Conservation (phyloP, 2,329 filamentous ascomycete genomes). For the Aspergillus phoenicis region DNA sequence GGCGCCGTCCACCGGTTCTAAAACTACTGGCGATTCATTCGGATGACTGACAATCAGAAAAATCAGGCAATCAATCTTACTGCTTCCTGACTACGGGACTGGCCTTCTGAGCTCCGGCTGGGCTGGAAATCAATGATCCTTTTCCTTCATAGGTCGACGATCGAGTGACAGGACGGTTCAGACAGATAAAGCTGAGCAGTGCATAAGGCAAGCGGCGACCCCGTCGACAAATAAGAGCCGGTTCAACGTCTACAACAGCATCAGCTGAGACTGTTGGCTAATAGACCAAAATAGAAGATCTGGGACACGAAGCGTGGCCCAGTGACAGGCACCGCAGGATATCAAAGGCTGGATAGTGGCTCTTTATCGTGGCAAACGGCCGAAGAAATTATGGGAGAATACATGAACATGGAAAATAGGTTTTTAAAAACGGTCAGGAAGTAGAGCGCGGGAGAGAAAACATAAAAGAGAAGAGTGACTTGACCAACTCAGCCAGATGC, state of each 20-base stretch:
- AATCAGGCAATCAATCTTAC: no score
- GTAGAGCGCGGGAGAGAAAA: not conserved
- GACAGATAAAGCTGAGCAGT: not conserved
- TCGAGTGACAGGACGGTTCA: not conserved
- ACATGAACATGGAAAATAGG: slow-evolving; percentile 3
- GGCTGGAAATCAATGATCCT: not conserved
- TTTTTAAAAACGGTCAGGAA: slow-evolving; percentile 1
- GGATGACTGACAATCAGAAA: not conserved
- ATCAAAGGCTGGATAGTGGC: not conserved
- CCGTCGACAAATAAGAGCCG: not conserved
- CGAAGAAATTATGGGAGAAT: slow-evolving; percentile 5
- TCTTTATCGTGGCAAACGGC: not conserved
- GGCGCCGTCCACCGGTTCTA: not conserved
- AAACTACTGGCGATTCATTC: not conserved
- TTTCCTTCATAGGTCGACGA: not conserved
- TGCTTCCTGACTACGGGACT: not conserved
- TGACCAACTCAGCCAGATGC: not conserved
- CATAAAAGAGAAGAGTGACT: not conserved
- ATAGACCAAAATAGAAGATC: not conserved
- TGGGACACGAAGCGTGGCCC: not conserved
- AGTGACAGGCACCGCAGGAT: not conserved
- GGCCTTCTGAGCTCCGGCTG: not conserved
- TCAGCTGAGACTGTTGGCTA: not conserved
- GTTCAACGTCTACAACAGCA: not conserved
- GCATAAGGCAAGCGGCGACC: not conserved